Evolutionary conservation across 352 stramenopile genomes (phyloP), one percentile per base, ranked within the genome.

Genomic region (Phytophthora vignae): DNA sequence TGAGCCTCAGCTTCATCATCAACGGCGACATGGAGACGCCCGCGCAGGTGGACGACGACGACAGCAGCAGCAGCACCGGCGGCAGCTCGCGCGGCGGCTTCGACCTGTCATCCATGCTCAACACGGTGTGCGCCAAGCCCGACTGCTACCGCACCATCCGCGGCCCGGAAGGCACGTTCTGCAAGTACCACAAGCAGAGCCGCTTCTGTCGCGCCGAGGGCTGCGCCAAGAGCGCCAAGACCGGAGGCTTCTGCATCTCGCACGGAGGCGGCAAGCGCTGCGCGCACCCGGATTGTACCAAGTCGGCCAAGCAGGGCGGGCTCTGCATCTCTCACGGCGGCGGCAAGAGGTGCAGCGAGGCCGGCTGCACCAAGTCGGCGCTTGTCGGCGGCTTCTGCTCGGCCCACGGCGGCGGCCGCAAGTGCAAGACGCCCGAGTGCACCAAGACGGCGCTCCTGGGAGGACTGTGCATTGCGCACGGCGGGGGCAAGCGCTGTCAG

Each of bases 1-100:
- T 94, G 87, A 92, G 87, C 21, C 85, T 94, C 55, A 93, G 87
- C 82, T 94, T 87, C 70, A 94, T 94, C 74, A 89, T 93, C 56
- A 90, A 94, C 74, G 78, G 79, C 63, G 79, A 90, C 31, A 67
- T 85, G 68, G 76, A 79, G 63, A 60, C 79, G 46, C 40, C 53
- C n/a, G 38, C 42, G 36, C 42, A 69, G 12, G 14, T 71, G 55
- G 71, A 77, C 54, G 69, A 77, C 58, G 71, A 82, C 31, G 73
- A 78, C 58, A 75, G 66, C 58, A 79, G 79, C 64, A 80, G 64
- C 49, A 72, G 64, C 53, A 71, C 69, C 11, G 69, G 61, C 53
- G 71, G 64, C 55, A 83, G 69, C 56, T 72, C 55, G 7, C 69
- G 69, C 15, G 69, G 64, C n/a, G 76, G 76, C 29, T 83, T 90